These are phyloP conservation scores for Prunus fruticosa DNA, from an alignment of 306 rosid genomes.

Conservation along the genomic window DNA sequence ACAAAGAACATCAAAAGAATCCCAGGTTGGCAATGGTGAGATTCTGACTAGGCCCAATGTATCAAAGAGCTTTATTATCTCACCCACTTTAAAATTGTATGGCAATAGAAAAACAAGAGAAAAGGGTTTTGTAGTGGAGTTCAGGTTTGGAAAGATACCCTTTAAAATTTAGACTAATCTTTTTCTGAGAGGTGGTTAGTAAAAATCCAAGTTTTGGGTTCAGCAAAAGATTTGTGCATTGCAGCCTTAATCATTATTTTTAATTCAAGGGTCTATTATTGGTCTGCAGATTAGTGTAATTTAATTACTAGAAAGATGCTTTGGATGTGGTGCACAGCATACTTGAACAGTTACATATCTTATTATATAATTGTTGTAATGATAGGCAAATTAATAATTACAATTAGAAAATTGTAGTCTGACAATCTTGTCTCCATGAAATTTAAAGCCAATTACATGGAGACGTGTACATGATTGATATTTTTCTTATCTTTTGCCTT, in stretches of 20 bases:
- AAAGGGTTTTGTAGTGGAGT: slow-evolving; percentile 62
- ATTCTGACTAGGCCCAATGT: slow-evolving; percentile 93
- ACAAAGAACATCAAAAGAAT: slow-evolving; percentile 53
- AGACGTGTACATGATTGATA: slow-evolving; percentile 52
- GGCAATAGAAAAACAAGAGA: slow-evolving; percentile 23
- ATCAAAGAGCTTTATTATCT: slow-evolving; percentile 54
- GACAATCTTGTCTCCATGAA: slow-evolving; percentile 63
- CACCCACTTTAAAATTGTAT: slow-evolving; percentile 43
- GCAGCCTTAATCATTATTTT: slow-evolving; percentile 32
- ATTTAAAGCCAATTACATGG: slow-evolving; percentile 49
- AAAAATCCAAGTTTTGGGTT: slow-evolving; percentile 58
- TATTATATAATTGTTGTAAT: slow-evolving; percentile 26
- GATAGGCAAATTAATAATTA: slow-evolving; percentile 31
- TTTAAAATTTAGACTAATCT: slow-evolving; percentile 29
- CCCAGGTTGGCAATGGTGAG: slow-evolving; percentile 87
- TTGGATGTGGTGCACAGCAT: slow-evolving; percentile 52
- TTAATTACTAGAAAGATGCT: slow-evolving; percentile 67
- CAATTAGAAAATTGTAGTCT: slow-evolving; percentile 34
- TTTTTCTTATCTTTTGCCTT: slow-evolving; percentile 18
- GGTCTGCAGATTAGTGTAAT: slow-evolving; percentile 46
- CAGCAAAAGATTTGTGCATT: slow-evolving; percentile 47
- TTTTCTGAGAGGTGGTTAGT: slow-evolving; percentile 42
- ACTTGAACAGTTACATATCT: slow-evolving; percentile 40
- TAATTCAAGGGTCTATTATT: slow-evolving; percentile 54
- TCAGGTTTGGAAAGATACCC: slow-evolving; percentile 74